These are phyloP conservation scores for Phytophthora pisi DNA, from an alignment of 352 stramenopile species.

Conservation along the genomic window DNA sequence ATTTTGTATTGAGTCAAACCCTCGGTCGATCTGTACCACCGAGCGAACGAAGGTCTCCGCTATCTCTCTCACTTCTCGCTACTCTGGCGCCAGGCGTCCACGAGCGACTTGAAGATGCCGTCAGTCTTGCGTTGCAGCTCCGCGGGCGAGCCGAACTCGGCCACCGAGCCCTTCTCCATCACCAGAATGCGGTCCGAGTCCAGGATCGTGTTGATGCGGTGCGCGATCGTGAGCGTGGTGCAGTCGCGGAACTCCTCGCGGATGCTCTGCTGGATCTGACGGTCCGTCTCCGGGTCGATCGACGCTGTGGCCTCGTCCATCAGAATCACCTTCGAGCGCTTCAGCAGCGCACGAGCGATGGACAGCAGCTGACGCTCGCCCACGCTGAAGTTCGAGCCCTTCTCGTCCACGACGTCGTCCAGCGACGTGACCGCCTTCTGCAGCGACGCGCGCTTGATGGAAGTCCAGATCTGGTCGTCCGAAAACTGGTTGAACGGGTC, in stretches of 20 bases:
- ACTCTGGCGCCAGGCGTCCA: conserved; percentile 69
- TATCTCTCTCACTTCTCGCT: conserved; percentile 27
- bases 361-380: conserved; percentile 96
- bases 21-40: too few species aligned
- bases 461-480: conserved; percentile 86
- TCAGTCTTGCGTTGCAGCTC: conserved; percentile 79
- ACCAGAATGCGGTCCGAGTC: conserved; percentile 97
- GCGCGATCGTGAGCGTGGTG: conserved; percentile 96
- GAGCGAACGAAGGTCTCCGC: not conserved
- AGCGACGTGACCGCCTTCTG: conserved; percentile 39
- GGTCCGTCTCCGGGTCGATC: conserved; percentile 87
- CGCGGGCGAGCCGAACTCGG: conserved; percentile 87
- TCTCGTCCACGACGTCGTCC: conserved; percentile 71
- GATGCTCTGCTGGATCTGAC: conserved; percentile 90
- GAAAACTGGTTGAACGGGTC: conserved; percentile 90
- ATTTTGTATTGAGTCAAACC: too few species aligned
- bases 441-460: conserved; percentile 83
- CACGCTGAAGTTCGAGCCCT: conserved; percentile 94
- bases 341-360: conserved; percentile 93
- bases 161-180: conserved; percentile 93
- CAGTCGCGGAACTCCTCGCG: conserved; percentile 92
- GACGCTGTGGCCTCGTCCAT: conserved; percentile 97
- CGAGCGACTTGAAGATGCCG: conserved; percentile 70
- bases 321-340: conserved; percentile 91
- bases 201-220: conserved; percentile 98